Evolutionary conservation across 2,329 filamentous ascomycete genomes (phyloP).

Genomic region (Colletotrichum spinosum): DNA sequence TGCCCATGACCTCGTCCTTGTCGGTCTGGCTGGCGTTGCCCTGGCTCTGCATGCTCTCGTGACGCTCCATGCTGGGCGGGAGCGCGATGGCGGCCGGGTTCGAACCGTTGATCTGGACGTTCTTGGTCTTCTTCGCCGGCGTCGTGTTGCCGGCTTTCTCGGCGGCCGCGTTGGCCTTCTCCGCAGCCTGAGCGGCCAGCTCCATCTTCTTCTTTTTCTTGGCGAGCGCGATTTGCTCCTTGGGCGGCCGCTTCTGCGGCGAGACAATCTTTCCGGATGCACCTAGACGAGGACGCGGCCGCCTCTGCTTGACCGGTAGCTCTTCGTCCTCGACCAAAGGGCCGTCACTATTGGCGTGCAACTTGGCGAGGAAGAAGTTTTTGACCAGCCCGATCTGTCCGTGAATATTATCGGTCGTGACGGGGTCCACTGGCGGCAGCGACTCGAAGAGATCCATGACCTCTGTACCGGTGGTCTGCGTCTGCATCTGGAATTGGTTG

Average conservation of each 20-base stretch:
- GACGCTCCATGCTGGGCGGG: constrained; percentile 66
- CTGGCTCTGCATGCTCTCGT: constrained; percentile 68
- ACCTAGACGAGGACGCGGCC: constrained; percentile 72
- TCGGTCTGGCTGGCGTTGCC: constrained; percentile 73
- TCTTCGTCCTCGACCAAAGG: constrained; percentile 95
- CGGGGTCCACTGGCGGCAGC: constrained; percentile 77
- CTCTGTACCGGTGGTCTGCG: constrained; percentile 67
- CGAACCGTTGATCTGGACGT: constrained; percentile 50
- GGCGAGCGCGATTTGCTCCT: constrained; percentile 84
- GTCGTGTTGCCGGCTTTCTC: constrained; percentile 53
- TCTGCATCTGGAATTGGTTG: constrained; percentile 84
- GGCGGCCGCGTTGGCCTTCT: constrained; percentile 53
- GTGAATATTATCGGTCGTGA: constrained; percentile 82
- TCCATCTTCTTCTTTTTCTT: constrained; percentile 90
- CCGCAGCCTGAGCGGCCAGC: constrained; percentile 62
- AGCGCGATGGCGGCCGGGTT: constrained; percentile 55
- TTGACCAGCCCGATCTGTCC: constrained; percentile 88
- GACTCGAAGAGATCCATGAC: constrained; percentile 72
- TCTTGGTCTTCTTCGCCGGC: constrained; percentile 65
- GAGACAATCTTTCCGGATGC: constrained; percentile 88
- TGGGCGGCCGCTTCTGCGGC: constrained; percentile 83
- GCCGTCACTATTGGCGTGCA: constrained; percentile 78
- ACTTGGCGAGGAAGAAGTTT: constrained; percentile 90
- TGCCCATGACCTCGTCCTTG: constrained; percentile 76
- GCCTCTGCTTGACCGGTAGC: constrained; percentile 90